A percentile compares a stretch with the other conserved stretches of the same genome.
Evolutionary conservation across 2,329 filamentous ascomycete genomes (phyloP).

Genomic region (Paecilomyces formosus): DNA sequence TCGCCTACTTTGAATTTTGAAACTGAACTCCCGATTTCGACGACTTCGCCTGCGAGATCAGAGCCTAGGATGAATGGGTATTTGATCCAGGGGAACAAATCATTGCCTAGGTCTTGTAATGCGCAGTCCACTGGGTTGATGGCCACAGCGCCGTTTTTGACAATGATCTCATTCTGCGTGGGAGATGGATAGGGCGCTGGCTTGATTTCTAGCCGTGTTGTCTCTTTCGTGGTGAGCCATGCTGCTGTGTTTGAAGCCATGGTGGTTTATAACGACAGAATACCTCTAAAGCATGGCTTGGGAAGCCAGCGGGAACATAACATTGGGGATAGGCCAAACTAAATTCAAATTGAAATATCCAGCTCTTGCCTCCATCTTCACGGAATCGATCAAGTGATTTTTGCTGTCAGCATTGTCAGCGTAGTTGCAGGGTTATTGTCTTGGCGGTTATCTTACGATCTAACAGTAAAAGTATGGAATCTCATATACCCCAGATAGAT

Average conservation of each 20-base stretch:
- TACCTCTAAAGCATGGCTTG: too few species aligned
- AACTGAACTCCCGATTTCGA: background rate
- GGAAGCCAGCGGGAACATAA: too few species aligned
- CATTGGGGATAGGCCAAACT: too few species aligned
- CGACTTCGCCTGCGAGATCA: background rate
- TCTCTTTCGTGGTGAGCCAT: constrained; percentile 9
- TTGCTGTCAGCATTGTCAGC: too few species aligned
- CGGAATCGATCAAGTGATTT: too few species aligned
- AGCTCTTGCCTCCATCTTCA: too few species aligned
- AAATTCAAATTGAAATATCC: too few species aligned
- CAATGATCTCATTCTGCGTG: background rate
- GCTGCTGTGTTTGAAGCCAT: constrained; percentile 11
- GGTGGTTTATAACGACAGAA: background rate
- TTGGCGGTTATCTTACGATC: too few species aligned
- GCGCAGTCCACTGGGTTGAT: constrained; percentile 27
- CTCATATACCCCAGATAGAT: too few species aligned
- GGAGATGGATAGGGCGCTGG: constrained; percentile 6
- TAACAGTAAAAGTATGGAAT: too few species aligned
- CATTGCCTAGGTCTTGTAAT: constrained; percentile 16
- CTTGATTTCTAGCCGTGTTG: constrained; percentile 10
- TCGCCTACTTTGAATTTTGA: constrained; percentile 6
- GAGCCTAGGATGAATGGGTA: background rate
- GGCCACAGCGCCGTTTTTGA: constrained; percentile 17
- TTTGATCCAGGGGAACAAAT: background rate
- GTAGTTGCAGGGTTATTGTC: too few species aligned